Percentiles rank a stretch among this genome's conserved stretches.
These are phyloP conservation scores for Symbiodinium pilosum DNA, from an alignment of 73 alveolate species.

Conservation along the genomic window DNA sequence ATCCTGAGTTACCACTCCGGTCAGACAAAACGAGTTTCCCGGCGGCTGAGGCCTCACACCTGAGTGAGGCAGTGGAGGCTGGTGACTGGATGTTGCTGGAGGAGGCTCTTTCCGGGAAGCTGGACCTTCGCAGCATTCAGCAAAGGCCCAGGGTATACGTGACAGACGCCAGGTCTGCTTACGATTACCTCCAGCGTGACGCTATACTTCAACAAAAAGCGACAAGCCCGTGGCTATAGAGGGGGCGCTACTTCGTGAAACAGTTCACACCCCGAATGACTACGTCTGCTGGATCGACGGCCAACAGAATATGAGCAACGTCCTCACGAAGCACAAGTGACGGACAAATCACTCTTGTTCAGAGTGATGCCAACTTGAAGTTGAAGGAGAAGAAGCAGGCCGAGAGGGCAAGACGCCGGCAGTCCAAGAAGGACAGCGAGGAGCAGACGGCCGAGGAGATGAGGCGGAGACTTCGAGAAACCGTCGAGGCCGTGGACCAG, in stretches of 20 bases:
- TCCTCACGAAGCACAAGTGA: neutral
- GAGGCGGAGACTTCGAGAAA: too few species aligned
- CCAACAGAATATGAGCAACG: neutral
- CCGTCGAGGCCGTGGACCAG: too few species aligned
- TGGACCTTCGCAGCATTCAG: neutral
- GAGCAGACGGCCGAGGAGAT: too few species aligned
- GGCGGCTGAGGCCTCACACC: conserved; percentile 21
- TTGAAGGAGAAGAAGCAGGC: neutral
- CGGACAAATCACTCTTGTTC: neutral
- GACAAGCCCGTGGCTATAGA: conserved; percentile 2
- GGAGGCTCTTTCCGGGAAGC: neutral
- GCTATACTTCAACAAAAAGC: neutral
- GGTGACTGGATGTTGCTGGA: conserved; percentile 3
- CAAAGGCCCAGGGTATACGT: neutral
- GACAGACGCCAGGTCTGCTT: neutral
- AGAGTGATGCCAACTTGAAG: neutral
- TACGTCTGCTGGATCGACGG: neutral
- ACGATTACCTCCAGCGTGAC: conserved; percentile 8
- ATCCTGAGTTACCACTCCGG: neutral
- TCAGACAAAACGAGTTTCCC: conserved; percentile 27
- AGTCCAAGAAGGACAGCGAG: too few species aligned
- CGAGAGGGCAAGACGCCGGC: neutral
- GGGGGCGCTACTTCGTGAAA: conserved; percentile 5
- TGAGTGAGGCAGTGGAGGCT: neutral
- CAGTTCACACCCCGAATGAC: neutral